Conservation (phyloP, 2,329 filamentous ascomycete species). For the Venturia oleaginea region DNA sequence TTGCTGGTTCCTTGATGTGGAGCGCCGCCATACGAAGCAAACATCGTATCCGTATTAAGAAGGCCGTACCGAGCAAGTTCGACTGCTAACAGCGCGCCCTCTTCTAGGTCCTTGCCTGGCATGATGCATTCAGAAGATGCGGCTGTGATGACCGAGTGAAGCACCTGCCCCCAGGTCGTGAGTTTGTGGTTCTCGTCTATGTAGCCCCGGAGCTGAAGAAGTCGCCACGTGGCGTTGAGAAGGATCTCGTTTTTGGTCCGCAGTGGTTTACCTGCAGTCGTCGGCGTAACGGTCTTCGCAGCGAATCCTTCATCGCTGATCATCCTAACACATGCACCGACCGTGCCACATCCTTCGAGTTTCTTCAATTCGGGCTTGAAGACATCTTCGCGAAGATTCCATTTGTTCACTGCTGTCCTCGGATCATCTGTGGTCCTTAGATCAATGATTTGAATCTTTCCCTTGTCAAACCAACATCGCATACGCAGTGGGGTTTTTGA, state of each 20-base stretch:
- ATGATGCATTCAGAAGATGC: conserved; percentile 15
- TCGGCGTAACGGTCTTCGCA: conserved; percentile 54
- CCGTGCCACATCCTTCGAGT: background rate
- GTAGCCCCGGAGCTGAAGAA: conserved; percentile 82
- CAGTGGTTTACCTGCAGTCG: conserved; percentile 37
- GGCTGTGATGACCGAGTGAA: conserved; percentile 57
- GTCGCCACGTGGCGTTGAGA: conserved; percentile 74
- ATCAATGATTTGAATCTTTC: conserved; percentile 32
- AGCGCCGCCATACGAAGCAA: conserved; percentile 29
- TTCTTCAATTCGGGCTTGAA: conserved; percentile 2
- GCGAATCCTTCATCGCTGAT: conserved; percentile 9
- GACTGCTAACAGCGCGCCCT: conserved; percentile 72
- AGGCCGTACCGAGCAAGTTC: conserved; percentile 75
- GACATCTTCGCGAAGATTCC: conserved; percentile 10
- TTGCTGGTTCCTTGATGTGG: conserved; percentile 46
- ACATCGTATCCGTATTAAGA: conserved; percentile 58
- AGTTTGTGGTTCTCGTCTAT: conserved; percentile 69
- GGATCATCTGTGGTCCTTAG: conserved; percentile 6
- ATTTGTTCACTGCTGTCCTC: background rate
- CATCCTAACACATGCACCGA: conserved; percentile 5
- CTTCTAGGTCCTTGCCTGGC: conserved; percentile 55
- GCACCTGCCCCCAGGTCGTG: conserved; percentile 73
- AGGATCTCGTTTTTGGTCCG: conserved; percentile 63
- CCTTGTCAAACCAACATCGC: conserved; percentile 74
- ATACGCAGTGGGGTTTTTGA: conserved; percentile 69